phyloP scores from a whole-genome alignment of 169 alveolate species.

The Hepatocystis sp. region DNA sequence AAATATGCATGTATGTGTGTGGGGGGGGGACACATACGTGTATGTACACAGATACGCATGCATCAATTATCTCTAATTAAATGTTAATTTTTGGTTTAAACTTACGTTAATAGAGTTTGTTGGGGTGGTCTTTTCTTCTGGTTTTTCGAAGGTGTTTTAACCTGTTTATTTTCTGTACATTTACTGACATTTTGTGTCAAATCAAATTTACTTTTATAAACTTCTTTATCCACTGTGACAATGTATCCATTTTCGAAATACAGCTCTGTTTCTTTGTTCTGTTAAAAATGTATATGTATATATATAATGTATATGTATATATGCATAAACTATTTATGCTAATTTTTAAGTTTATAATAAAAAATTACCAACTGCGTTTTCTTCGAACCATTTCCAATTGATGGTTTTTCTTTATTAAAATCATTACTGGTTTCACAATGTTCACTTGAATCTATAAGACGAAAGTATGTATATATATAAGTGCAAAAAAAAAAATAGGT shows the following conservation, averaged over 20 bases:
- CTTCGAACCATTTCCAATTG: no score
- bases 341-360: no score
- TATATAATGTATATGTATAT: background rate
- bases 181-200: background rate
- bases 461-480: no score
- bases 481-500: no score
- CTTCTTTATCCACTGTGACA: constrained; percentile 43
- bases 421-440: no score
- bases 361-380: no score
- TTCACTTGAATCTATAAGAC: no score
- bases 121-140: constrained; percentile 26
- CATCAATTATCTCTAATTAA: background rate
- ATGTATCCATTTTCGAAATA: constrained; percentile 61
- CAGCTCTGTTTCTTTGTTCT: constrained; percentile 40
- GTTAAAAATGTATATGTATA: background rate
- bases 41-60: background rate
- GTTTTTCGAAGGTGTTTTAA: constrained; percentile 1
- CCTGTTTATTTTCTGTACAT: background rate
- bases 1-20: background rate
- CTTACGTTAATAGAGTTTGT: constrained; percentile 65
- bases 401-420: no score
- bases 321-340: background rate
- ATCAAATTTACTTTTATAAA: background rate
- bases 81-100: no score
- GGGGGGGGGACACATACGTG: background rate